Base-by-base conservation (phyloP, 371 early-diverging fungal species). In the Nematocida minor region DNA sequence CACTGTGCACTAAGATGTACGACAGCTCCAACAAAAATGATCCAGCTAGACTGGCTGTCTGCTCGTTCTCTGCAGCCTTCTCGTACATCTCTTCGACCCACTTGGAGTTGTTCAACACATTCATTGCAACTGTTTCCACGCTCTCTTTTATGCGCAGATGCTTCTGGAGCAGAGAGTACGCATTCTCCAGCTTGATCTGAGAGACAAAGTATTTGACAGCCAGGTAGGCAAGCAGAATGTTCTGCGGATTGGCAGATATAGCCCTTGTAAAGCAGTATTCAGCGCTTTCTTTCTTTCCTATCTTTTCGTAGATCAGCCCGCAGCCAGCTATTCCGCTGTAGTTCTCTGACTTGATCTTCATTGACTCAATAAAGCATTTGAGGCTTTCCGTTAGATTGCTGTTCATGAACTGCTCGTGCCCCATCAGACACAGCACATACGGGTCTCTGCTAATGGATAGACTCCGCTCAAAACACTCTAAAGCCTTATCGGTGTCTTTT, bases 261-360 rank as follows among this genome's bases (percentile, higher is more conserved):
- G 83, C 83, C 20, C 69, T 54, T 31, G 55, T 66, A 54, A 82
- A 82, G 67, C 57, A 81, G 54, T 34, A 71, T 46, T 83, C 82
- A 1, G 85, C 84, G 40, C 80, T 67, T 18, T 80, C 84, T 32
- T 49, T 63, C 54, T 81, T 83, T 31, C 79, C 78, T 14, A 77
- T 74, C 41, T 80, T 81, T 20, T 67, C 66, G 71, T 82, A 83
- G 25, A 81, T 82, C n/a, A 84, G 32, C 42, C 83, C 86, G 55
- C 80, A 71, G 22, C 86, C 86, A 57, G 83, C 83, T 44, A 69
- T 49, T 32, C 85, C 84, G 22, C 77, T 83, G 60, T 82, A 80
- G 62, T 82, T 83, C 11, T 69, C 63, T 55, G 51, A 44, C 38
- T 63, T 57, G 81, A 85, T 83, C 44, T 79, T 67, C 3, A 79